Conservation (phyloP, 331 rosid genomes). For the Stylosanthes scabra region DNA sequence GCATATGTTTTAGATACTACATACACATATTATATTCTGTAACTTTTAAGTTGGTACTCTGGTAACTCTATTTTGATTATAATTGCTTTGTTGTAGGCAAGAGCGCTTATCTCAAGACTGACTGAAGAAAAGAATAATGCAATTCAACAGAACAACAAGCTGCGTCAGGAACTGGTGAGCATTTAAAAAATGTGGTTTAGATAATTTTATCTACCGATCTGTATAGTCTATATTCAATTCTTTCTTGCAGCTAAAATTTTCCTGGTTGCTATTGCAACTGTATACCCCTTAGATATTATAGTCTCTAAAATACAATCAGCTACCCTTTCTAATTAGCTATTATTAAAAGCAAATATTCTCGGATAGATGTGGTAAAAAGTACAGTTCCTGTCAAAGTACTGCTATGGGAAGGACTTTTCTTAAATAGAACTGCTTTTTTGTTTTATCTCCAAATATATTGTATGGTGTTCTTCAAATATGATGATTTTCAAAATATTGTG, state of each 20-base stretch:
- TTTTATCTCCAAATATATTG: slow-evolving; percentile 6
- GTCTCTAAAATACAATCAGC: slow-evolving; percentile 2
- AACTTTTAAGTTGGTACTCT: slow-evolving; percentile 18
- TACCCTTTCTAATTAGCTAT: slow-evolving; percentile 5
- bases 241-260: slow-evolving; percentile 11
- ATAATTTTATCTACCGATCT: slow-evolving; percentile 2
- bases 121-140: slow-evolving; percentile 80
- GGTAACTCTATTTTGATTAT: slow-evolving; percentile 33
- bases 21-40: background rate
- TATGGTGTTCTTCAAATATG: background rate
- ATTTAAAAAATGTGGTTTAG: background rate
- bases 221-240: slow-evolving; percentile 22
- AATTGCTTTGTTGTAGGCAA: slow-evolving; percentile 62
- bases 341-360: slow-evolving; percentile 16
- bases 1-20: too few relatives aligned
- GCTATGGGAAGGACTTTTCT: background rate
- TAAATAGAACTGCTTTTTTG: background rate
- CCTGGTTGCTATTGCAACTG: slow-evolving; percentile 26
- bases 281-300: background rate
- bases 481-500: slow-evolving; percentile 16
- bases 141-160: slow-evolving; percentile 68
- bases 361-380: slow-evolving; percentile 16
- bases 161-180: slow-evolving; percentile 93
- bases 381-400: slow-evolving; percentile 8
- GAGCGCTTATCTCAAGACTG: slow-evolving; percentile 69